Base-by-base conservation (phyloP, 2,329 filamentous ascomycete genomes). In the Xylariales sp. region DNA sequence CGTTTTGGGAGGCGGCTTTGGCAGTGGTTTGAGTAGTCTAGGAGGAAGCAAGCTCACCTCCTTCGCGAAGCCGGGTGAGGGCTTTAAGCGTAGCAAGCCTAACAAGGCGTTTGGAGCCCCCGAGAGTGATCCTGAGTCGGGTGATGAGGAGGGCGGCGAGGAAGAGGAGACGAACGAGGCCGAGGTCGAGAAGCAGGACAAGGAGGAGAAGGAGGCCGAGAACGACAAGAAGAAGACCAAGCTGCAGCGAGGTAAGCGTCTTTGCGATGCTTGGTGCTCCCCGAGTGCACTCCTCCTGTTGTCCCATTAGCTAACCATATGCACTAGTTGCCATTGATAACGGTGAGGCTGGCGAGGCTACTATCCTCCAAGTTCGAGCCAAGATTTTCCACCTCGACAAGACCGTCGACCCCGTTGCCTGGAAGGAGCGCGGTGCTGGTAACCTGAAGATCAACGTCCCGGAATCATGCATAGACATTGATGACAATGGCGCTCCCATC, bases 391-490 rank as follows among this genome's bases (percentile, higher is more conserved):
- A 83, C 41, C 85, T 93, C 52, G 80, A 85, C 47, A 78, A 78
- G 46, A 70, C 72, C 24, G 74, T 72, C 31, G 76, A 76, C 38
- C 33, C 37, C 19, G 16, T 31, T n/a, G 81, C 81, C 32, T 97
- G 91, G 91, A 91, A 91, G 60, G 91, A 97, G 64, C 81, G 90
- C 37, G 90, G 90, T 11, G 75, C 82, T 4, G 90, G 90, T 30
- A 84, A 83, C 50, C 71, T 95, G 49, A 93, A 93, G 64, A 74
- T 95, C 57, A 95, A 96, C 53, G 81, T 84, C 12, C 77, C 78
- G 3, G 71, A 76, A 46, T 61, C 65, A 20, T 77, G 71, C 41
- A 67, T 77, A 5, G 69, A 74, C 17, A 71, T 76, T 41, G 70
- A 78, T 11, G 46, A 54, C 16, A 62, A 63, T 14, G 72, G 69